Percentiles rank a stretch among this genome's conserved stretches.
Evolutionary conservation across 192 early-diverging fungal species (phyloP).

Genomic region (Irineochytrium annulatum): DNA sequence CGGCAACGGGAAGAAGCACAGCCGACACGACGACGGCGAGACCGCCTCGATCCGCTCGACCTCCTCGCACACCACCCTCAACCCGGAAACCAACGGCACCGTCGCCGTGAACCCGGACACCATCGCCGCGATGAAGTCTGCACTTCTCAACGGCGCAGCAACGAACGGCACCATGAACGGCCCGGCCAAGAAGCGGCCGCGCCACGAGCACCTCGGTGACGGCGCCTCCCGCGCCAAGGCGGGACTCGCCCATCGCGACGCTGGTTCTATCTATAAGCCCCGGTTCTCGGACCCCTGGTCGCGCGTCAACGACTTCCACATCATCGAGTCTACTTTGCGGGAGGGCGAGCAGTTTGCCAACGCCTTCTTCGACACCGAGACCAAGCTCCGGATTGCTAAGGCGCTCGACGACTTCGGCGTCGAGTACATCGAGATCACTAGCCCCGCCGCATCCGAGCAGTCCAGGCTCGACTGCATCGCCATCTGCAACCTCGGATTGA

Average conservation of each 20-base stretch:
- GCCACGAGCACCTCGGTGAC: background rate
- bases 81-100: too few species aligned
- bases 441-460: constrained; percentile 94
- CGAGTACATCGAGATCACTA: constrained; percentile 97
- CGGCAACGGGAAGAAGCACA: too few species aligned
- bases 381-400: constrained; percentile 98
- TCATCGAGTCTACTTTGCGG: constrained; percentile 91
- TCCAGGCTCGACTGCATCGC: constrained; percentile 88
- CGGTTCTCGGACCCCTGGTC: constrained; percentile 52
- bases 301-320: constrained; percentile 85
- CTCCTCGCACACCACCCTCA: too few species aligned
- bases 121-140: too few species aligned
- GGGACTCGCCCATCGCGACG: background rate
- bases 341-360: constrained; percentile 99
- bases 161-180: too few species aligned
- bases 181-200: too few species aligned
- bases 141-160: too few species aligned
- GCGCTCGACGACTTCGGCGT: constrained; percentile 98
- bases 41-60: too few species aligned
- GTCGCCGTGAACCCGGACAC: too few species aligned
- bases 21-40: too few species aligned
- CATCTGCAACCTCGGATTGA: constrained; percentile 88
- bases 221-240: background rate
- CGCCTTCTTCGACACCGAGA: constrained; percentile 95
- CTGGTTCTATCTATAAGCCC: constrained; percentile 26